A percentile compares a stretch with the other conserved stretches of the same genome.
Evolutionary conservation across 768 basidiomycete species (phyloP).

Genomic region (Baorangia bicolor): DNA sequence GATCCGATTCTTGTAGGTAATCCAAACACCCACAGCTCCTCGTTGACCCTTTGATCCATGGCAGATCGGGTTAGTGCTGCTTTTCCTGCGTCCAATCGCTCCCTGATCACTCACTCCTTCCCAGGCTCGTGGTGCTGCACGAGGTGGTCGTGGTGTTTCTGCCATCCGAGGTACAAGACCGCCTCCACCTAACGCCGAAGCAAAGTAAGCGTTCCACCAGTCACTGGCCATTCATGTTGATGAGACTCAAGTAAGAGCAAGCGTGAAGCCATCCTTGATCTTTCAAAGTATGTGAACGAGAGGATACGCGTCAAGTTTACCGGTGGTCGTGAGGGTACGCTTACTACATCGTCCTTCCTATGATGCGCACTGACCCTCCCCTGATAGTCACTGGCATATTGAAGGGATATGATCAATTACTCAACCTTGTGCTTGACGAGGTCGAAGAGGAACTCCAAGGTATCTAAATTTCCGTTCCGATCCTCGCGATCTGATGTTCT

Average conservation of each 20-base stretch:
- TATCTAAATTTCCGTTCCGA: conserved; percentile 32
- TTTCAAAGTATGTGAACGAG: conserved; percentile 91
- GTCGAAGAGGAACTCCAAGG: conserved; percentile 82
- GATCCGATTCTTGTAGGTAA: conserved; percentile 14
- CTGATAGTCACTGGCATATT: conserved; percentile 79
- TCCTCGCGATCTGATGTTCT: conserved; percentile 11
- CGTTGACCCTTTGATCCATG: conserved; percentile 14
- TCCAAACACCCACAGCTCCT: conserved; percentile 5
- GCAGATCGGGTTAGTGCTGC: conserved; percentile 32
- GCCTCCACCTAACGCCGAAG: conserved; percentile 16
- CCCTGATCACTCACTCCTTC: conserved; percentile 28
- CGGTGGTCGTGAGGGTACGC: conserved; percentile 90
- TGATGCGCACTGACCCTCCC: background rate
- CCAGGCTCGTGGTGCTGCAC: conserved; percentile 60
- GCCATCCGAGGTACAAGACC: conserved; percentile 24
- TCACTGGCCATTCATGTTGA: conserved; percentile 25
- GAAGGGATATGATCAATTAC: conserved; percentile 94
- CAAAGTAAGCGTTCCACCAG: conserved; percentile 25
- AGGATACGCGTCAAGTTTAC: conserved; percentile 95
- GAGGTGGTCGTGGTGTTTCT: conserved; percentile 46
- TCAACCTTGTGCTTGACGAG: conserved; percentile 96
- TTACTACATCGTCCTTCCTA: background rate
- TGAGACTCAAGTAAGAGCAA: conserved; percentile 43
- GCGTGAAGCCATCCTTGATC: conserved; percentile 92
- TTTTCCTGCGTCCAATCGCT: background rate